Conservation (phyloP, 352 stramenopile genomes). For the Peronospora belbahrii region DNA sequence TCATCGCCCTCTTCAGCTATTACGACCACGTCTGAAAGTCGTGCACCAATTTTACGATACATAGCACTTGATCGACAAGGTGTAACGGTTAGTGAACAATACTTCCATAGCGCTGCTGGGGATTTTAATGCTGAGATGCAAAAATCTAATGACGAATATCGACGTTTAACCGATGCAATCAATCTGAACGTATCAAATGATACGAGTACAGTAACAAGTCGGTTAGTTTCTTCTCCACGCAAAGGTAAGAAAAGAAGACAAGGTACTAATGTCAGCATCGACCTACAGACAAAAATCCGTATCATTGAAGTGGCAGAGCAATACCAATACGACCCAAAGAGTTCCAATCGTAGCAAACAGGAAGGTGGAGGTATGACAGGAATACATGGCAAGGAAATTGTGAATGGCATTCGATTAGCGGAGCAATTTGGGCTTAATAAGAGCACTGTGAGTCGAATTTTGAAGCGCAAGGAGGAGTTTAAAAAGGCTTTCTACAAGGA, state of each 20-base stretch:
- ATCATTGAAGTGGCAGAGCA: conserved; percentile 77
- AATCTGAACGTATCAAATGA: conserved; percentile 13
- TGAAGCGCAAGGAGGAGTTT: conserved; percentile 84
- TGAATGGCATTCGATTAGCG: conserved; percentile 67
- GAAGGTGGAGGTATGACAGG: conserved; percentile 7
- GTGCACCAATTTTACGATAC: not conserved
- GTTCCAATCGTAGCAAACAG: conserved; percentile 30
- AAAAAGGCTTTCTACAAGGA: conserved; percentile 85
- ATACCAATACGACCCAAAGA: conserved; percentile 75
- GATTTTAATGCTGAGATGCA: conserved; percentile 45
- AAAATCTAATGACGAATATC: conserved; percentile 39
- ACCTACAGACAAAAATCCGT: conserved; percentile 80
- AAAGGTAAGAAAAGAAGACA: conserved; percentile 51
- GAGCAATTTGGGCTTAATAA: conserved; percentile 77
- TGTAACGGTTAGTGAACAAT: conserved; percentile 20
- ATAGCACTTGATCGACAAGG: not conserved
- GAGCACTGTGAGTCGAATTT: conserved; percentile 72
- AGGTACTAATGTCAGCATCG: conserved; percentile 60
- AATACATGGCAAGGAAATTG: conserved; percentile 32
- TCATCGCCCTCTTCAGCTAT: conserved; percentile 26
- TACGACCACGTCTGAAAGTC: conserved; percentile 4
- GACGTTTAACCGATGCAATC: conserved; percentile 32
- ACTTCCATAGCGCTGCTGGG: conserved; percentile 24
- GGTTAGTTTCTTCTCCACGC: not conserved
- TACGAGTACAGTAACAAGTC: conserved; percentile 6